Percentiles rank a stretch among this genome's conserved stretches.
Conservation (phyloP, 2,329 filamentous ascomycete genomes). For the Clonostachys byssicola region DNA sequence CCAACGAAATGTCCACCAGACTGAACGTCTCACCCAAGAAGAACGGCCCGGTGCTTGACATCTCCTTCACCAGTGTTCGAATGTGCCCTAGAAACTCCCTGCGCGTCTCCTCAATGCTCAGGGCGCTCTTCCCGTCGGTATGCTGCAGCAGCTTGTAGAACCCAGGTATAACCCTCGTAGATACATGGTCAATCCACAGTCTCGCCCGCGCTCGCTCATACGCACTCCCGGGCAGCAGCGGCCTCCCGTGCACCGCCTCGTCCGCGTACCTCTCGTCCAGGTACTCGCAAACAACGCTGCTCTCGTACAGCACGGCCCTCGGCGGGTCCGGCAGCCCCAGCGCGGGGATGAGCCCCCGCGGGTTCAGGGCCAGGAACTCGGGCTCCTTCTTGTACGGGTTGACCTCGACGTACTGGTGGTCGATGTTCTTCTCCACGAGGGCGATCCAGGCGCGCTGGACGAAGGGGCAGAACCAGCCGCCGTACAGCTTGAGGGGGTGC, state of each 20-base stretch:
- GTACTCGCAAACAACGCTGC: slow-evolving; percentile 69
- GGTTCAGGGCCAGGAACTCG: slow-evolving; percentile 67
- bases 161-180: slow-evolving; percentile 59
- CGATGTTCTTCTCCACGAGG: slow-evolving; percentile 67
- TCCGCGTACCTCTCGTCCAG: slow-evolving; percentile 66
- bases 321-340: slow-evolving; percentile 42
- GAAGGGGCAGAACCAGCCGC: slow-evolving; percentile 70
- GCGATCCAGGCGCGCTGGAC: slow-evolving; percentile 72
- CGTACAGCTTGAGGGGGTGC: slow-evolving; percentile 61
- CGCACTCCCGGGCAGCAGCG: slow-evolving; percentile 53
- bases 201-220: slow-evolving; percentile 63
- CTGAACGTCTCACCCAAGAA: slow-evolving; percentile 62
- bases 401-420: slow-evolving; percentile 73
- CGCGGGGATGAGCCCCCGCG: slow-evolving; percentile 71
- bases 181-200: slow-evolving; percentile 73
- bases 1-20: slow-evolving; percentile 66
- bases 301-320: slow-evolving; percentile 66
- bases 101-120: slow-evolving; percentile 48
- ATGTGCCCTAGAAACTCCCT: slow-evolving; percentile 54
- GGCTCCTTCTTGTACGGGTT: slow-evolving; percentile 73
- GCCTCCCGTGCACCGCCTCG: slow-evolving; percentile 30
- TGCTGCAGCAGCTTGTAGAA: slow-evolving; percentile 63
- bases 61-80: slow-evolving; percentile 56
- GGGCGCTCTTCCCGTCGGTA: slow-evolving; percentile 37
- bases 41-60: slow-evolving; percentile 54